Conservation (phyloP, 768 basidiomycete genomes). For the Leccinum subgranulosum region DNA sequence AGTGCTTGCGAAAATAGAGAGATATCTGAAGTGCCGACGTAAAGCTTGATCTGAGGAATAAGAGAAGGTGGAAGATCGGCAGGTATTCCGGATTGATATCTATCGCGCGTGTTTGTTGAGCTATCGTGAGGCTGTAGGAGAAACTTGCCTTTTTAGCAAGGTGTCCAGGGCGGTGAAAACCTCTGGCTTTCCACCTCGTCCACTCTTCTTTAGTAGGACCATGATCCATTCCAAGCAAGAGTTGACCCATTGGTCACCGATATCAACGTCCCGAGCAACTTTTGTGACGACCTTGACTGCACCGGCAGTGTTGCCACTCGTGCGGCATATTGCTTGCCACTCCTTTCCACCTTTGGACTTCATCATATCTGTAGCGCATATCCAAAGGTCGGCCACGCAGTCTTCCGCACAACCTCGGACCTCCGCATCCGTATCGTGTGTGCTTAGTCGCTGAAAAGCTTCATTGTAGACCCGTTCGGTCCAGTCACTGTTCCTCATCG, state of each 20-base stretch:
- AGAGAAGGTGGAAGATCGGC: slow-evolving; percentile 56
- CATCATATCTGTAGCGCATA: slow-evolving; percentile 75
- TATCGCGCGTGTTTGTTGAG: slow-evolving; percentile 14
- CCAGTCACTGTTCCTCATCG: slow-evolving; percentile 65
- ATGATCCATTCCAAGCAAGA: slow-evolving; percentile 77
- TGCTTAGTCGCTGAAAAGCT: slow-evolving; percentile 64
- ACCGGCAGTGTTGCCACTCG: slow-evolving; percentile 66
- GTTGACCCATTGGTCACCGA: slow-evolving; percentile 78
- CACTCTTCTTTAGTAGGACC: slow-evolving; percentile 72
- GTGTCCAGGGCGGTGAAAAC: slow-evolving; percentile 76
- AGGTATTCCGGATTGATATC: slow-evolving; percentile 51
- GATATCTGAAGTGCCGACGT: slow-evolving; percentile 74
- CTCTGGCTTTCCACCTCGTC: slow-evolving; percentile 72
- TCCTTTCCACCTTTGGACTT: slow-evolving; percentile 63
- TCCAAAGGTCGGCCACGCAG: slow-evolving; percentile 82
- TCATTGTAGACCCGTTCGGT: slow-evolving; percentile 70
- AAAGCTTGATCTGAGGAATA: slow-evolving; percentile 70
- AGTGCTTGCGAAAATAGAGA: slow-evolving; percentile 73
- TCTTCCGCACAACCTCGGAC: slow-evolving; percentile 82
- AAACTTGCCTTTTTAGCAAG: slow-evolving; percentile 59
- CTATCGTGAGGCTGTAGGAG: not conserved
- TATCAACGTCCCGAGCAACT: slow-evolving; percentile 72
- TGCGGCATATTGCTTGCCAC: slow-evolving; percentile 77
- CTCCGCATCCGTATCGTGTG: slow-evolving; percentile 88
- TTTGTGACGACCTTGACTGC: slow-evolving; percentile 80